phyloP scores from a whole-genome alignment of 352 stramenopile species.

The Phytophthora capsici region DNA sequence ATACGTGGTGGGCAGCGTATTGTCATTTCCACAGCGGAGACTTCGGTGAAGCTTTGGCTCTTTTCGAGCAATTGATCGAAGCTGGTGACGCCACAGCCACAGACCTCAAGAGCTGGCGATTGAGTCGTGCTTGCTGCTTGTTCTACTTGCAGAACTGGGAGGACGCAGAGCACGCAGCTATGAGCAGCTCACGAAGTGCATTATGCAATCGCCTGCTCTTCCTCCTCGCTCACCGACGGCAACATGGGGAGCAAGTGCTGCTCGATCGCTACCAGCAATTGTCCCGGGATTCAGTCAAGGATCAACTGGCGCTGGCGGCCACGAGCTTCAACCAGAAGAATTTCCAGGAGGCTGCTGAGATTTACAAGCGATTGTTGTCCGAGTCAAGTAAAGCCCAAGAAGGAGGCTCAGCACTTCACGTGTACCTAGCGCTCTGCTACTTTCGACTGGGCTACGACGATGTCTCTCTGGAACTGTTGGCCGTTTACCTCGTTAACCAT shows the following conservation, averaged over 20 bases:
- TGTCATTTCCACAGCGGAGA: conserved; percentile 70
- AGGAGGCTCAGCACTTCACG: conserved; percentile 48
- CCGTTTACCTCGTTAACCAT: conserved; percentile 57
- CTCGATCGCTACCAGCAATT: conserved; percentile 79
- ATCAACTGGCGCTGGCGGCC: conserved; percentile 55
- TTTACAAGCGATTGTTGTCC: conserved; percentile 70
- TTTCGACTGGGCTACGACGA: conserved; percentile 79
- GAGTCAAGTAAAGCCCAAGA: conserved; percentile 25
- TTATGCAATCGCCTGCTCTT: conserved; percentile 68
- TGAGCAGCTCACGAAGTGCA: conserved; percentile 45
- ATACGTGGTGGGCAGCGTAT: conserved; percentile 76
- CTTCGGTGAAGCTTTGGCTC: conserved; percentile 45
- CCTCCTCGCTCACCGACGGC: conserved; percentile 42
- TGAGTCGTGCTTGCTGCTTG: conserved; percentile 63
- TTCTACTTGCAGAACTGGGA: conserved; percentile 59
- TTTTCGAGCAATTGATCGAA: conserved; percentile 63
- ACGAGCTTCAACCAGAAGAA: conserved; percentile 59
- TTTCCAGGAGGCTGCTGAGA: conserved; percentile 67
- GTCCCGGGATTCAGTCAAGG: conserved; percentile 25
- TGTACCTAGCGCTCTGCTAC: conserved; percentile 83
- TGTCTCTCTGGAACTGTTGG: conserved; percentile 66
- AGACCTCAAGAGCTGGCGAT: conserved; percentile 46
- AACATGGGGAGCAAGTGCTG: conserved; percentile 77
- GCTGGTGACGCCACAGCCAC: conserved; percentile 2
- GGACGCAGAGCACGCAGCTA: conserved; percentile 54